A percentile compares a stretch with the other conserved stretches of the same genome.
Evolutionary conservation across 371 early-diverging fungal species (phyloP).

Genomic region (Capillidium heterosporum): DNA sequence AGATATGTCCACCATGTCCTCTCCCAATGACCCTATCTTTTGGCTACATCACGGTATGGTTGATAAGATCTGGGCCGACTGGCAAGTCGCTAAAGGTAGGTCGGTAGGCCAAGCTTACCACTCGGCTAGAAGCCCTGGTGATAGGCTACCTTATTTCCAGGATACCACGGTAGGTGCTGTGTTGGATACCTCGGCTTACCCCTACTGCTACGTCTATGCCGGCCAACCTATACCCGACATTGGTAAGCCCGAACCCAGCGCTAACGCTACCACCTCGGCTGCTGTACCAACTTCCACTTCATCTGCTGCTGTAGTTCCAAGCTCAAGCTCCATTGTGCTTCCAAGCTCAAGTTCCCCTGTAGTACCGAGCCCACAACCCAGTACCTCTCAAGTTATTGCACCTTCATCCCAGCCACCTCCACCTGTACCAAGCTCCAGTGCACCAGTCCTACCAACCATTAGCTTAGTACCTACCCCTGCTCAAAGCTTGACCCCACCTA

Average conservation of each 20-base stretch:
- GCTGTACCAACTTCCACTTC: neutral
- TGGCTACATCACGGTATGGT: conserved; percentile 6
- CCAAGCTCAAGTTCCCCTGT: neutral
- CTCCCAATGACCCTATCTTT: conserved; percentile 6
- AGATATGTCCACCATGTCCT: neutral
- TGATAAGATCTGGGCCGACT: conserved; percentile 3
- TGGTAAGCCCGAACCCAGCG: neutral
- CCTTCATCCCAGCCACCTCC: neutral
- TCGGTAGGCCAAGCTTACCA: neutral
- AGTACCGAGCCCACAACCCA: neutral
- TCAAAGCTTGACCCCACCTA: neutral
- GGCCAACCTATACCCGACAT: neutral
- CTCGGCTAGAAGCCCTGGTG: neutral
- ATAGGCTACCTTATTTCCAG: neutral
- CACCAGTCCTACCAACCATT: neutral
- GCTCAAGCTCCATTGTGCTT: neutral
- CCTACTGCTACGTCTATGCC: conserved; percentile 2
- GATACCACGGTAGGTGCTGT: neutral
- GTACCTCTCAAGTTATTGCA: neutral
- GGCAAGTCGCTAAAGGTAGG: conserved; percentile 1
- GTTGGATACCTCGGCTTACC: conserved; percentile 1
- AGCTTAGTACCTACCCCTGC: neutral
- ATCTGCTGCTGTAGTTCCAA: neutral
- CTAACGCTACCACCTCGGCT: neutral
- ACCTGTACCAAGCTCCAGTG: neutral